These are phyloP conservation scores for Microsporum ferrugineum DNA, from an alignment of 2,329 filamentous ascomycete genomes.

Conservation along the genomic window DNA sequence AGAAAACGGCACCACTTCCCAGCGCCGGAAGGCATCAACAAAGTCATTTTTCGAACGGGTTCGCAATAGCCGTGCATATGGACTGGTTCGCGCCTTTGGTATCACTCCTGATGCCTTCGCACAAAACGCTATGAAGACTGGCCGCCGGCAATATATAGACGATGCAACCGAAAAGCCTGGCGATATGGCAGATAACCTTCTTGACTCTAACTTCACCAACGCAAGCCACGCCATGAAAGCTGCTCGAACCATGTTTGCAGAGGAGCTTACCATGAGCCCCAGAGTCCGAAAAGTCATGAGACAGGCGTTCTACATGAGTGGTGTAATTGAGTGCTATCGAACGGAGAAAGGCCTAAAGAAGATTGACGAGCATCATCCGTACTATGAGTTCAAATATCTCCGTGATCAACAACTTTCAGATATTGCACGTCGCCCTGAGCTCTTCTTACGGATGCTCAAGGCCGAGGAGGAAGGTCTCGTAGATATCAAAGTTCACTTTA, in stretches of 20 bases:
- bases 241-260: constrained; percentile 77
- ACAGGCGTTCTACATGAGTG: constrained; percentile 68
- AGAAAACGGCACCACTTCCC: constrained; percentile 53
- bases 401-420: constrained; percentile 76
- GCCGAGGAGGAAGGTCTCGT: constrained; percentile 89
- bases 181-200: constrained; percentile 71
- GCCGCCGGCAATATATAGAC: constrained; percentile 70
- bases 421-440: constrained; percentile 69
- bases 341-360: constrained; percentile 89
- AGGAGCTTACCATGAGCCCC: constrained; percentile 79
- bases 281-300: constrained; percentile 81
- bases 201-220: constrained; percentile 62
- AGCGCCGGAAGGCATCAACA: constrained; percentile 71
- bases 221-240: constrained; percentile 64
- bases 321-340: constrained; percentile 72
- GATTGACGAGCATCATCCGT: constrained; percentile 90
- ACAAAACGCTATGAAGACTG: constrained; percentile 68
- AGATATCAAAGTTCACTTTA: constrained; percentile 68
- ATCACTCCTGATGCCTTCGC: constrained; percentile 82
- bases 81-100: constrained; percentile 77
- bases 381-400: constrained; percentile 96
- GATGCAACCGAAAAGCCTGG: constrained; percentile 70
- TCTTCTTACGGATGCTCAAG: constrained; percentile 94
- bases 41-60: constrained; percentile 74
- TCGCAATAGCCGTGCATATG: constrained; percentile 65